Evolutionary conservation across 768 basidiomycete genomes (phyloP), one percentile per base, ranked within the genome.

Genomic region (Lactarius pseudohatsudake): DNA sequence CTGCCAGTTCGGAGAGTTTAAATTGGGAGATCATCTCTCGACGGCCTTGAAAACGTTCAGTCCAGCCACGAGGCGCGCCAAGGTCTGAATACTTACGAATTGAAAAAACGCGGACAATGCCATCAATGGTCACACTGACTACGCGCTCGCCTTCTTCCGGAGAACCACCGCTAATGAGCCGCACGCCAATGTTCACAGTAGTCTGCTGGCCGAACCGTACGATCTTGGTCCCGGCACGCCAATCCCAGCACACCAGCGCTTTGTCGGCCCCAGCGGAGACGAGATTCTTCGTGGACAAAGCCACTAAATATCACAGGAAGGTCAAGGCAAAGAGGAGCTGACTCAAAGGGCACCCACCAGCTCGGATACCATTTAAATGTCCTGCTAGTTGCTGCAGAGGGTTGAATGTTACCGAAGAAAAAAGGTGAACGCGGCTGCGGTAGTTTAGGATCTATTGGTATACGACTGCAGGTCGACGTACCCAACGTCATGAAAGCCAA

Each of bases 1-100:
- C 85, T 22, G 87, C 90, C 54, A 96, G 77, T 66, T 94, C 91
- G 2, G 87, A 85, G 54, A 96, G 80, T 75, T 89, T 94, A 81
- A 94, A 95, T 74, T 95, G 93, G 9, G 91, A 92, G 15, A 96
- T 84, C 94, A 96, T 96, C 76, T 95, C 92, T 67, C 92, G 79
- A 38, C 88, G 84, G 34, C 77, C 84, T 85, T 18, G 47, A 57
- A 59, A 70, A 61, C 20, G 53, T 47, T 62, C 38, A 36, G 55
- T 36, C 15, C 58, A 54, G 28, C 30, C 11, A 41, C 10, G 3
- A 22, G 40, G 28, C 22, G 41, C 38, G 63, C 22, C 34, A 65
- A 54, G 59, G 28, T 4, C 28, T 8, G 32, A 6, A 20, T 4
- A 79, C 89, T 81, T 75, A 92, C 92, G 85, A 72, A 96, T 96